Percentiles rank a stretch among this genome's conserved stretches.
phyloP scores from a whole-genome alignment of 75 land plant species.

The Picea sitchensis region DNA sequence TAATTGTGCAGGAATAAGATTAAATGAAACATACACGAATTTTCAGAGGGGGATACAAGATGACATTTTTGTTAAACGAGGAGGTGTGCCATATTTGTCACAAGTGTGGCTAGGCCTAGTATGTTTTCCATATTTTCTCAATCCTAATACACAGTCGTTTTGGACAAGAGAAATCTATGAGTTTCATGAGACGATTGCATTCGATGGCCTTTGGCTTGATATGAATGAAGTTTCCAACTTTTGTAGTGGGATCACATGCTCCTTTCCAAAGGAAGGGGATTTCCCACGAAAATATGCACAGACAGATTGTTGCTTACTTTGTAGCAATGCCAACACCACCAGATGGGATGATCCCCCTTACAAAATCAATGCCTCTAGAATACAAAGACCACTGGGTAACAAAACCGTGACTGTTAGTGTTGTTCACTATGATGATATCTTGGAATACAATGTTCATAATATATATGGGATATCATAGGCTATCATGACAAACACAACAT shows the following conservation, averaged over 20 bases:
- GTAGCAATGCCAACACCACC: constrained; percentile 22
- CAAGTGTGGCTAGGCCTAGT: constrained; percentile 89
- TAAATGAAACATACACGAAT: constrained; percentile 52
- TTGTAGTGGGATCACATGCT: constrained; percentile 32
- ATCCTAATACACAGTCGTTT: constrained; percentile 41
- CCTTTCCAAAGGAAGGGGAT: constrained; percentile 12
- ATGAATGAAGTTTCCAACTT: constrained; percentile 65
- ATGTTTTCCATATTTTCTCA: constrained; percentile 87
- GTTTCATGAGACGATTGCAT: constrained; percentile 57
- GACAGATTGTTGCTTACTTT: constrained; percentile 33
- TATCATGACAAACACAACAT: constrained; percentile 53
- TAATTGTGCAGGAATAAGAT: constrained; percentile 49
- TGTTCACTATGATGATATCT: constrained; percentile 38
- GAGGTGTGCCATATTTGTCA: constrained; percentile 55
- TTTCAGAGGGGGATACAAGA: constrained; percentile 51
- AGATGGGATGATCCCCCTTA: constrained; percentile 77
- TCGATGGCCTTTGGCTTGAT: constrained; percentile 89
- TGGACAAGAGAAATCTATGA: constrained; percentile 61
- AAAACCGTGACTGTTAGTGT: constrained; percentile 52
- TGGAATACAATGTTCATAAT: constrained; percentile 78
- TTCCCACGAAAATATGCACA: constrained; percentile 20
- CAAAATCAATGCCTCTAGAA: constrained; percentile 45
- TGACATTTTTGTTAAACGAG: constrained; percentile 71
- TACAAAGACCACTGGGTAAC: constrained; percentile 25
- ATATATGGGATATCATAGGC: constrained; percentile 66